A percentile compares a stretch with the other conserved stretches of the same genome.
phyloP scores from a whole-genome alignment of 257 asterid species.

The Solanum sparsipilum region DNA sequence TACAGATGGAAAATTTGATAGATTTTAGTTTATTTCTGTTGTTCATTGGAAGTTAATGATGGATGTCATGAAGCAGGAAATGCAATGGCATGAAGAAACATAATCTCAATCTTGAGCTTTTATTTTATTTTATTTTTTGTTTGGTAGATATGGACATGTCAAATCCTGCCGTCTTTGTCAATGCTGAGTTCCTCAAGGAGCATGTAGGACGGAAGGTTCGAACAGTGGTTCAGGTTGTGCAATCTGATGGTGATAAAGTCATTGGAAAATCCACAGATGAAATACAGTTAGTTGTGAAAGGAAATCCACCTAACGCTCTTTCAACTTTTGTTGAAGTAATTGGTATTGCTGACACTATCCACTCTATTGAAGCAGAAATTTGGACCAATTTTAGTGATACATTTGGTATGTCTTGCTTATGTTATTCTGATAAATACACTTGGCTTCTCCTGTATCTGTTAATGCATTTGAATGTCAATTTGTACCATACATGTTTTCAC shows the following conservation, averaged over 20 bases:
- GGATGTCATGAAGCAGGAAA: background rate
- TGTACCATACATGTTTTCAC: background rate
- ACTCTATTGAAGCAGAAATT: conserved; percentile 61
- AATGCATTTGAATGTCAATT: background rate
- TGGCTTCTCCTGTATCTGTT: background rate
- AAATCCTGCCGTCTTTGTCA: conserved; percentile 74
- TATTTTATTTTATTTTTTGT: background rate
- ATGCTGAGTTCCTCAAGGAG: conserved; percentile 56
- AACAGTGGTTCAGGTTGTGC: conserved; percentile 64
- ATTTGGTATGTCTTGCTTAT: conserved; percentile 33
- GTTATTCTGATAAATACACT: background rate
- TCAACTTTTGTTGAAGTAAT: conserved; percentile 76
- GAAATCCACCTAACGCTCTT: conserved; percentile 48
- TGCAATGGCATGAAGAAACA: background rate
- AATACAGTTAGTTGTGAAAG: conserved; percentile 56
- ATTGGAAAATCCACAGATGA: conserved; percentile 77
- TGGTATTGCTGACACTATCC: conserved; percentile 68
- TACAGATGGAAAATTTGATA: background rate
- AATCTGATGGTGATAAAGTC: conserved; percentile 59
- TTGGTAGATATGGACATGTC: conserved; percentile 58
- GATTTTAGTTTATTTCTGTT: background rate
- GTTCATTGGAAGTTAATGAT: background rate
- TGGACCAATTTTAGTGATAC: conserved; percentile 82
- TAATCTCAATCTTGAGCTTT: background rate
- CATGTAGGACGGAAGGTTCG: conserved; percentile 68